Base-by-base conservation (phyloP, 2,329 filamentous ascomycete species). In the Cladophialophora yegresii region DNA sequence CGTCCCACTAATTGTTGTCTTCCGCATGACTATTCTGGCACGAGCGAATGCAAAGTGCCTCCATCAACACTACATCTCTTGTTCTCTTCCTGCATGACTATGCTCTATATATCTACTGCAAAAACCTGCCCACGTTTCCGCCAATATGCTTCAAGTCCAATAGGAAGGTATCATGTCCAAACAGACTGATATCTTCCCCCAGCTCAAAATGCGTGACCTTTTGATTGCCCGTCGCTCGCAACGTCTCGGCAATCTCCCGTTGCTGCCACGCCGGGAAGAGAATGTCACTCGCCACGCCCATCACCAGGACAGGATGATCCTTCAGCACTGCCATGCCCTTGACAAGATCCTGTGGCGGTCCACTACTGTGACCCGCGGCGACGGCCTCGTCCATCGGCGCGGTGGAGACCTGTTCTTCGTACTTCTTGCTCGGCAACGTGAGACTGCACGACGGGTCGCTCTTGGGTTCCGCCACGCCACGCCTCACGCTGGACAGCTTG, bases 201-300 rank as follows among this genome's bases (percentile, higher is more conserved):
- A 99, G 80, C 80, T 99, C 95, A 13, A 95, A 85, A 77, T 99
- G 92, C 51, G 87, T 89, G 0, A 99, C 93, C 33, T 85, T 86
- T 66, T 85, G 83, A 73, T 96, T 98, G 0, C 95, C 95, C 0
- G 85, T 85, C 36, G 85, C 83, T 65, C 87, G 85, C 68, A 99
- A 80, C 2, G 93, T 89, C 73, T 93, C 88, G 3, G 93, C 93
- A 67, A 99, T 88, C 77, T 99, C 95, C 59, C 91, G 86, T 80
- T 99, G 95, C 80, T 99, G 95, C 93, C 95, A 99, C 0, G 95
- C 92, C 0, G 95, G 95, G 78, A 99, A 99, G 40, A 99, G 80
- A 56, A 97, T 98, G 75, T 99, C 95, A 72, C 92, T 97, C 0
- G 92, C 91, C 3, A 98, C 95, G 36, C 95, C 95, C 81, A 99